phyloP scores from a whole-genome alignment of 148 eudicot species.

The Fallopia convolvulus region DNA sequence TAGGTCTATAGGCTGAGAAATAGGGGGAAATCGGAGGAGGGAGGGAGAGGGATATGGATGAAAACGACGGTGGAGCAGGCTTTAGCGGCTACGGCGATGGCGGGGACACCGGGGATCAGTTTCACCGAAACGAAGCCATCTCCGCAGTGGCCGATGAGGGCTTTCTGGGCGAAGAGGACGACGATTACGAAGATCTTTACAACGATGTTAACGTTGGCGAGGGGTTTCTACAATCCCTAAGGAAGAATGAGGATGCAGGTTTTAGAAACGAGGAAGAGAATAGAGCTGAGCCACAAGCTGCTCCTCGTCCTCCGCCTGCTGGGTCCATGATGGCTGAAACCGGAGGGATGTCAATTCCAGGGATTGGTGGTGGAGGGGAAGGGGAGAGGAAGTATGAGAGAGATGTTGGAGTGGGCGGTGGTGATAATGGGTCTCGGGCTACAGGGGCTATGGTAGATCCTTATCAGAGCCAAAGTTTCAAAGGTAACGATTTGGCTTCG shows the following conservation, averaged over 20 bases:
- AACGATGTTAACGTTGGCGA: conserved; percentile 85
- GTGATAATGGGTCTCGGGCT: conserved; percentile 18
- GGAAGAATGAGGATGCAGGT: conserved; percentile 50
- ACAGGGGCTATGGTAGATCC: conserved; percentile 27
- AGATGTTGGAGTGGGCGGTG: conserved; percentile 17
- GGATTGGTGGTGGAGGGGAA: conserved; percentile 26
- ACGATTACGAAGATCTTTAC: conserved; percentile 85
- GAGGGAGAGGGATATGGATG: conserved; percentile 34
- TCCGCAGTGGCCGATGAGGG: conserved; percentile 78
- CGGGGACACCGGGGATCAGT: conserved; percentile 42
- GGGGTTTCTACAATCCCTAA: conserved; percentile 51
- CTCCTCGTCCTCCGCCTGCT: conserved; percentile 16
- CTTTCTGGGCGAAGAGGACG: conserved; percentile 65
- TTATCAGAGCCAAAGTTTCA: conserved; percentile 36
- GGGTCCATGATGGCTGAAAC: conserved; percentile 17
- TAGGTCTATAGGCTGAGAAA: not conserved
- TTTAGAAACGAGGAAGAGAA: conserved; percentile 28
- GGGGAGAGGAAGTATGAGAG: conserved; percentile 31
- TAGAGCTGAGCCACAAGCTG: conserved; percentile 21
- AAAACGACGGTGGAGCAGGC: conserved; percentile 40
- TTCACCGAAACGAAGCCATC: conserved; percentile 64
- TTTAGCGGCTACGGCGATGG: conserved; percentile 21
- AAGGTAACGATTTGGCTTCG: conserved; percentile 23
- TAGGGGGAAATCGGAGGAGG: conserved; percentile 1
- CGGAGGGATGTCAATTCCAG: conserved; percentile 17